These are phyloP conservation scores for Colletotrichum musae DNA, from an alignment of 2,329 filamentous ascomycete species.

Conservation along the genomic window DNA sequence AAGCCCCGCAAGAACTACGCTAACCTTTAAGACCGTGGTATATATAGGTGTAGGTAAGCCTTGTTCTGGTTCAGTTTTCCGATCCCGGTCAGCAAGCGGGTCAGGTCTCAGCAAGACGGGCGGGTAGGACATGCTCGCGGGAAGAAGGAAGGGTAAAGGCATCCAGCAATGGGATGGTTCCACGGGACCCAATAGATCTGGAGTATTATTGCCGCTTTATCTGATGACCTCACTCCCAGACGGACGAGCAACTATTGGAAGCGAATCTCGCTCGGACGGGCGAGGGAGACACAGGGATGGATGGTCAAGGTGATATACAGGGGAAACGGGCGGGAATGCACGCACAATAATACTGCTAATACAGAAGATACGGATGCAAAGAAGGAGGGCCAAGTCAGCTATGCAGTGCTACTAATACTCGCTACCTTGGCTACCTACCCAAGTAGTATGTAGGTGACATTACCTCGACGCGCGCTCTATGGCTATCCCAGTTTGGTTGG, in stretches of 20 bases:
- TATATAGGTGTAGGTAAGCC: no score
- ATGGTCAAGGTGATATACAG: not conserved
- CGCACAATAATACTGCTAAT: not conserved
- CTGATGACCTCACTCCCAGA: not conserved
- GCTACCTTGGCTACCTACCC: not conserved
- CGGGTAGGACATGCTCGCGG: slow-evolving; percentile 13
- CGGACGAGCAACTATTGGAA: slow-evolving; percentile 25
- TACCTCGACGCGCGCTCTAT: no score
- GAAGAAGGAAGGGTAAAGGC: slow-evolving; percentile 34
- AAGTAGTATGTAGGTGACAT: no score
- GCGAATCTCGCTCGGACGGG: slow-evolving; percentile 5
- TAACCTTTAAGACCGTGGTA: no score
- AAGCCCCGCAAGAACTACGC: no score
- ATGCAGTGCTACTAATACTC: slow-evolving; percentile 16
- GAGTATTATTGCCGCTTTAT: not conserved
- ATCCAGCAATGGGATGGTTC: slow-evolving; percentile 7
- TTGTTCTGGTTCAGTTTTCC: slow-evolving; percentile 8
- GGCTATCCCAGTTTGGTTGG: no score
- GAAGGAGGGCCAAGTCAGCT: no score
- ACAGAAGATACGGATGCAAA: slow-evolving; percentile 1
- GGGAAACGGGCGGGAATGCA: slow-evolving; percentile 27
- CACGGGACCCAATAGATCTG: slow-evolving; percentile 22
- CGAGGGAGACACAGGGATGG: slow-evolving; percentile 27
- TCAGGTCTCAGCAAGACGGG: slow-evolving; percentile 25
- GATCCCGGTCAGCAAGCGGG: slow-evolving; percentile 22